Conservation (phyloP, 257 asterid species). For the Nicotiana benthamiana region DNA sequence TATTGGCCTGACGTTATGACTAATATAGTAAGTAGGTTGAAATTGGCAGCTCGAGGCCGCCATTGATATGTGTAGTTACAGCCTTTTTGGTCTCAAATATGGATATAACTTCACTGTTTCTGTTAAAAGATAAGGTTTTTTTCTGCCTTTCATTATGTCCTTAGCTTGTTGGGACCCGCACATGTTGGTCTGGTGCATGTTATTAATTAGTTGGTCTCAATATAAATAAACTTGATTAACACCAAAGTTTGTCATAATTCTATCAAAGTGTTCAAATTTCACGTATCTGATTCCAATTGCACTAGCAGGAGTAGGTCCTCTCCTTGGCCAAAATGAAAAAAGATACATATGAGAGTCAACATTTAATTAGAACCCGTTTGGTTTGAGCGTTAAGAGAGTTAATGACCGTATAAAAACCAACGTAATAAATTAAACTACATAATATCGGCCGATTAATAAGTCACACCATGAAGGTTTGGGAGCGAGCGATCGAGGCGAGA, state of each 20-base stretch:
- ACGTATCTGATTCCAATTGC: background rate
- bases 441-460: too few species aligned
- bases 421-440: too few species aligned
- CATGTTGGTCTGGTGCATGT: background rate
- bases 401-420: too few species aligned
- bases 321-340: background rate
- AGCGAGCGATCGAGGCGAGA: too few species aligned
- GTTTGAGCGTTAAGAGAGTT: too few species aligned
- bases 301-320: background rate
- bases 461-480: too few species aligned
- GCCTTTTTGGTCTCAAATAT: constrained; percentile 4
- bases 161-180: background rate
- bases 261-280: background rate
- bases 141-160: background rate
- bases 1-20: background rate
- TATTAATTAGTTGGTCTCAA: background rate
- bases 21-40: constrained; percentile 17
- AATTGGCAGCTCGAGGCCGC: constrained; percentile 50
- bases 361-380: too few species aligned
- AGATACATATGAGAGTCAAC: background rate
- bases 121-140: constrained; percentile 5
- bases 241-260: background rate
- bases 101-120: background rate
- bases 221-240: background rate
- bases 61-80: constrained; percentile 13